Conservation (phyloP, 2,329 filamentous ascomycete genomes). For the Pestalotiopsis sp. region DNA sequence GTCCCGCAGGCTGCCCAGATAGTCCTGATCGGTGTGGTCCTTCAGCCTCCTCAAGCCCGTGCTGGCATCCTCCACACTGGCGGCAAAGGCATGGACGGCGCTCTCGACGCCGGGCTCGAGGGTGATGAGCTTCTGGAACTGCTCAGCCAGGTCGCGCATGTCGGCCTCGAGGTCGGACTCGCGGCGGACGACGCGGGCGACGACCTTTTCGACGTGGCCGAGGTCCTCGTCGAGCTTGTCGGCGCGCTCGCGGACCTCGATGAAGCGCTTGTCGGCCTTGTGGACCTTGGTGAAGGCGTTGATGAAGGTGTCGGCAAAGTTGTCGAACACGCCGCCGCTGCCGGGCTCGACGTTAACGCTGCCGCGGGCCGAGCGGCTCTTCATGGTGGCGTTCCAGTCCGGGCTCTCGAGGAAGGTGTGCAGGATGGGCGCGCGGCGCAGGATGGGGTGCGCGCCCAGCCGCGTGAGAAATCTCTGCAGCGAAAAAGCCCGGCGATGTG, state of each 20-base stretch:
- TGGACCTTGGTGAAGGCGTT: conserved; percentile 97
- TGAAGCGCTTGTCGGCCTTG: conserved; percentile 91
- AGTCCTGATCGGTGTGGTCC: conserved; percentile 93
- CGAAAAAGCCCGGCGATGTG: conserved; percentile 81
- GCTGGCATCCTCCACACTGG: conserved; percentile 81
- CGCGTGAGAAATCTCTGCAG: conserved; percentile 88
- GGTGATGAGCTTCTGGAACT: conserved; percentile 90
- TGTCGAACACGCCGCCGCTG: conserved; percentile 80
- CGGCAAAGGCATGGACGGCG: conserved; percentile 81
- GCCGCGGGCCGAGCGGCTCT: conserved; percentile 67
- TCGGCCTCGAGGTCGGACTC: conserved; percentile 87
- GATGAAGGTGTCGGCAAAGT: conserved; percentile 92
- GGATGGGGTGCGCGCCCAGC: conserved; percentile 81
- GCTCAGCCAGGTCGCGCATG: conserved; percentile 84
- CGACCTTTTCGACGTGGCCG: conserved; percentile 91
- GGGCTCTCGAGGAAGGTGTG: conserved; percentile 88
- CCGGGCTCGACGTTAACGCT: conserved; percentile 50
- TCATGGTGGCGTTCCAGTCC: conserved; percentile 98
- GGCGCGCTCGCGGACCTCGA: conserved; percentile 88
- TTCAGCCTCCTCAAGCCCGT: conserved; percentile 77
- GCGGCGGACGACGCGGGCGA: conserved; percentile 82
- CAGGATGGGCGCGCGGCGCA: conserved; percentile 79
- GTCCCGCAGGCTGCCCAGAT: conserved; percentile 86
- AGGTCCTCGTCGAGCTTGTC: conserved; percentile 95
- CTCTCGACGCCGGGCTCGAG: conserved; percentile 86